A percentile compares a stretch with the other conserved stretches of the same genome.
Evolutionary conservation across 1,139 yeast species (phyloP).

Genomic region (Candida glucosophila): DNA sequence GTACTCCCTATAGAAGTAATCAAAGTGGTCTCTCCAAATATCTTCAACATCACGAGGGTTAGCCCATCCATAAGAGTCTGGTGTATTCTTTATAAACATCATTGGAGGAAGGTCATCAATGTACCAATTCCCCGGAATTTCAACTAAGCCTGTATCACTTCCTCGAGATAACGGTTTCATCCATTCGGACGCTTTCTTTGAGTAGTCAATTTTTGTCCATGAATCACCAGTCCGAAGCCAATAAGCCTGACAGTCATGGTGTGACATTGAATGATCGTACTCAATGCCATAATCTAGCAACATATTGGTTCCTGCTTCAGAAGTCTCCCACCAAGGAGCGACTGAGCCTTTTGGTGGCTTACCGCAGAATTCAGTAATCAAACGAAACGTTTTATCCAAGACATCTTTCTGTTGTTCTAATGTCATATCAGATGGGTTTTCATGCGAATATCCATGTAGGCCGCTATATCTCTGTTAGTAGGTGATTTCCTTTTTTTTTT

Average conservation of each 20-base stretch:
- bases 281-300: constrained; percentile 1
- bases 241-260: constrained; percentile 1
- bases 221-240: neutral
- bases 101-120: constrained; percentile 1
- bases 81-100: neutral
- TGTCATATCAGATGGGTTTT: constrained; percentile 1
- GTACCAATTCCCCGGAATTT: constrained; percentile 1
- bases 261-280: constrained; percentile 1
- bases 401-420: constrained; percentile 1
- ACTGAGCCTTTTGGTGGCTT: constrained; percentile 1
- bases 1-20: constrained; percentile 11
- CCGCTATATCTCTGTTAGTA: constrained; percentile 1
- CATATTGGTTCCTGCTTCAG: constrained; percentile 1
- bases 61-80: constrained; percentile 1
- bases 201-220: constrained; percentile 1
- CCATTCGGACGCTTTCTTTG: constrained; percentile 1
- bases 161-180: constrained; percentile 1
- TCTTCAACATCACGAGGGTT: constrained; percentile 1
- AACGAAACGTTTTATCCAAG: neutral
- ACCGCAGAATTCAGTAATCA: constrained; percentile 1
- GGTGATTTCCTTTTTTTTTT: neutral
- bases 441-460: constrained; percentile 1
- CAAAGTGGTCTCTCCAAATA: constrained; percentile 16
- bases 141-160: constrained; percentile 1
- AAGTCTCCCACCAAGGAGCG: constrained; percentile 1